Evolutionary conservation across 1,284 basidiomycete genomes (phyloP).

Genomic region (Fomitopsis schrenkii): DNA sequence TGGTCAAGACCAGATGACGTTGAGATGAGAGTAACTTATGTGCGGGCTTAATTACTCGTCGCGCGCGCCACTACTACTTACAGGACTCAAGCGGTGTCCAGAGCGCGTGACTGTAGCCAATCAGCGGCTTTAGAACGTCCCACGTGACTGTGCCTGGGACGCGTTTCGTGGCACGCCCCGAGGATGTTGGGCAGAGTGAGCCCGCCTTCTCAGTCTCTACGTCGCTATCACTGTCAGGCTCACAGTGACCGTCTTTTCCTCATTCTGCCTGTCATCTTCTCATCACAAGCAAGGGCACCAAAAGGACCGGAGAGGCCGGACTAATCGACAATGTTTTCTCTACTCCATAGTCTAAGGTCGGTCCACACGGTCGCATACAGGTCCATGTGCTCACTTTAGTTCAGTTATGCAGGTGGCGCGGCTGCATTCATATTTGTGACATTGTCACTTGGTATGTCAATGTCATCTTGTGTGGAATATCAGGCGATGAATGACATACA

Average conservation of each 20-base stretch:
- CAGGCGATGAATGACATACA: background rate
- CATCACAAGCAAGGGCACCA: background rate
- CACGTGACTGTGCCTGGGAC: background rate
- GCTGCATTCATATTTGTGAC: conserved; percentile 33
- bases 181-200: background rate
- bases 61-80: too few relatives aligned
- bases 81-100: background rate
- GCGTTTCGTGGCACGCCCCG: background rate
- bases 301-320: too few relatives aligned
- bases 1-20: too few relatives aligned
- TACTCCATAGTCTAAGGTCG: conserved; percentile 20
- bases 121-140: background rate
- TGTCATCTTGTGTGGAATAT: background rate
- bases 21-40: too few relatives aligned
- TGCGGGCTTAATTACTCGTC: too few relatives aligned
- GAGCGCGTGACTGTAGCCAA: background rate
- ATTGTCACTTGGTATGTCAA: conserved; percentile 29
- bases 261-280: background rate
- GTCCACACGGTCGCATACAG: background rate
- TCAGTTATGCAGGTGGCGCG: conserved; percentile 31
- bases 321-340: conserved; percentile 9
- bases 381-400: background rate
- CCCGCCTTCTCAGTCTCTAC: background rate
- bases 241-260: background rate
- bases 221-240: too few relatives aligned